Evolutionary conservation across 257 asterid genomes (phyloP).

Genomic region (Cordia subcordata): DNA sequence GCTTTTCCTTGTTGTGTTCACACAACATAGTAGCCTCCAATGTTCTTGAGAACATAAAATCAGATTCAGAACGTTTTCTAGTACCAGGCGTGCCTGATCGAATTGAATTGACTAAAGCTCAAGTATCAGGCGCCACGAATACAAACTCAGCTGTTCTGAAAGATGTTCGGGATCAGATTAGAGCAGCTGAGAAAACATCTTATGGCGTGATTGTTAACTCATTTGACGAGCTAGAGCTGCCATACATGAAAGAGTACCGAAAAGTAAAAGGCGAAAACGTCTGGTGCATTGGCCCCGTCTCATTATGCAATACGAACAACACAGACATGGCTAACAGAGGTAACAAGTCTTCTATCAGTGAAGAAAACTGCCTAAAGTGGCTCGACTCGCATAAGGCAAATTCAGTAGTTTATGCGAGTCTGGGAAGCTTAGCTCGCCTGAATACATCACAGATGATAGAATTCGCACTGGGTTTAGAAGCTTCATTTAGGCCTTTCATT

Average conservation of each 20-base stretch:
- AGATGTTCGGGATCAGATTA: slow-evolving; percentile 17
- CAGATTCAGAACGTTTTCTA: slow-evolving; percentile 24
- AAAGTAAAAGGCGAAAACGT: slow-evolving; percentile 21
- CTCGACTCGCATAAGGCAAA: slow-evolving; percentile 21
- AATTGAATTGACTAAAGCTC: slow-evolving; percentile 35
- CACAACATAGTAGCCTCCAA: slow-evolving; percentile 7
- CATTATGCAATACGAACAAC: slow-evolving; percentile 27
- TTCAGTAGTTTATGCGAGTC: slow-evolving; percentile 37
- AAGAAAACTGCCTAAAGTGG: slow-evolving; percentile 29
- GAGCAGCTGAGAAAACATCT: slow-evolving; percentile 10
- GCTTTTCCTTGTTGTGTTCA: slow-evolving; percentile 43
- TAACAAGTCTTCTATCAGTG: slow-evolving; percentile 22
- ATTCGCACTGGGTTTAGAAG: slow-evolving; percentile 37
- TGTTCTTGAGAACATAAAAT: slow-evolving; percentile 7
- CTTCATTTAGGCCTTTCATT: slow-evolving; percentile 24
- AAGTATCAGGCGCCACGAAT: slow-evolving; percentile 18
- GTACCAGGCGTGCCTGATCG: slow-evolving; percentile 41
- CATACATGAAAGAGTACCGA: slow-evolving; percentile 28
- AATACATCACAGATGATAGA: slow-evolving; percentile 33
- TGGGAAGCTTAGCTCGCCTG: slow-evolving; percentile 38
- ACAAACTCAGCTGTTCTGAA: slow-evolving; percentile 12
- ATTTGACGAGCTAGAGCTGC: slow-evolving; percentile 51
- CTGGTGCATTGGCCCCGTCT: slow-evolving; percentile 53
- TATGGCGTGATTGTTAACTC: slow-evolving; percentile 40
- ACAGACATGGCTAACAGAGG: slow-evolving; percentile 35